Percentiles rank a stretch among this genome's conserved stretches.
Evolutionary conservation across 148 eudicot genomes (phyloP).

Genomic region (Mesembryanthemum crystallinum): DNA sequence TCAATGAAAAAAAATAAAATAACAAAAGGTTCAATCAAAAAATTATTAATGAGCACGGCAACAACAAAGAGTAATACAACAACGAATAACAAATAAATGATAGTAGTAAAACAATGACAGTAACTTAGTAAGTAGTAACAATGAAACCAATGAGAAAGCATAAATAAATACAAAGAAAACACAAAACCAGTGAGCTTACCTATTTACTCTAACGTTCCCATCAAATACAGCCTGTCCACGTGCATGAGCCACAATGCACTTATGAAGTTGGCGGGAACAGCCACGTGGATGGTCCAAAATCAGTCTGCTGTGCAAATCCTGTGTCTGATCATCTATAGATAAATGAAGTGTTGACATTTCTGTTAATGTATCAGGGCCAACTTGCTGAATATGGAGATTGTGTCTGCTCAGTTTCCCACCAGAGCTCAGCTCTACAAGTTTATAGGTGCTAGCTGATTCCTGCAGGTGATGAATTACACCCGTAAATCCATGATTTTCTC

Average conservation of each 20-base stretch:
- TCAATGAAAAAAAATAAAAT: too few species aligned
- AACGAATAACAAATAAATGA: neutral
- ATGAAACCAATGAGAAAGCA: neutral
- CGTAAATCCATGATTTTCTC: slow-evolving; percentile 1
- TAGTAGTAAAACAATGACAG: neutral
- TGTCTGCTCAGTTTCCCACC: slow-evolving; percentile 95
- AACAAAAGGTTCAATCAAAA: too few species aligned
- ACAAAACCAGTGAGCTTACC: slow-evolving; percentile 37
- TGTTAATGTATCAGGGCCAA: slow-evolving; percentile 76
- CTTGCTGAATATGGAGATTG: slow-evolving; percentile 87
- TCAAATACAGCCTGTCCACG: slow-evolving; percentile 90
- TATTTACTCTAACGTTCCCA: slow-evolving; percentile 85
- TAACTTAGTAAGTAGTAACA: neutral
- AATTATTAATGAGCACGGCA: too few species aligned
- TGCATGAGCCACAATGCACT: slow-evolving; percentile 91
- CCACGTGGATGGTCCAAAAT: slow-evolving; percentile 91
- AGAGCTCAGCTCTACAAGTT: slow-evolving; percentile 81
- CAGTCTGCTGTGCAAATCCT: slow-evolving; percentile 82
- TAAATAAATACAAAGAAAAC: neutral
- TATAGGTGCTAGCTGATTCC: slow-evolving; percentile 81
- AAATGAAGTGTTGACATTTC: slow-evolving; percentile 87
- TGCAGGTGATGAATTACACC: slow-evolving; percentile 30
- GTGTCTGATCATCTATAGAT: slow-evolving; percentile 59
- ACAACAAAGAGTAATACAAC: too few species aligned
- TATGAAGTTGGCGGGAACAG: slow-evolving; percentile 77